Conservation (phyloP, 2,329 filamentous ascomycete genomes). For the Xylariaceae sp. region DNA sequence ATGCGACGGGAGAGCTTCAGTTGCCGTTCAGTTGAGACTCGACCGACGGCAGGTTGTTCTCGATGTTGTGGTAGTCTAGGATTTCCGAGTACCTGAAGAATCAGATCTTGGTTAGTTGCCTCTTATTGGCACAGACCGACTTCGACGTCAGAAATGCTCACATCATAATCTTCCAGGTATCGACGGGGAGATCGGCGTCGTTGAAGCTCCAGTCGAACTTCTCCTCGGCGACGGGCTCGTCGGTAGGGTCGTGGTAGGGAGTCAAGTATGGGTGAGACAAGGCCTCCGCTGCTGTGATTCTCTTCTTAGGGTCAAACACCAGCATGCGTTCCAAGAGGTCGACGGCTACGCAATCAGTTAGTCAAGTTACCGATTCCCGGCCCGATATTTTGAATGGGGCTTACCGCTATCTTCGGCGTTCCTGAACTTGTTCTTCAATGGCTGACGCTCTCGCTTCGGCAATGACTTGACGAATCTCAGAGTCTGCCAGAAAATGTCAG, state of each 20-base stretch:
- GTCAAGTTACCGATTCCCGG: background rate
- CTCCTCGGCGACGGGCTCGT: slow-evolving; percentile 91
- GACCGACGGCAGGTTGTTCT: slow-evolving; percentile 42
- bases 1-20: slow-evolving; percentile 22
- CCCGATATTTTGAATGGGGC: slow-evolving; percentile 2
- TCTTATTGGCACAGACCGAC: too few relatives aligned
- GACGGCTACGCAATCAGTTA: slow-evolving; percentile 51
- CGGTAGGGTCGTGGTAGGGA: slow-evolving; percentile 94
- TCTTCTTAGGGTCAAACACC: slow-evolving; percentile 96
- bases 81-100: slow-evolving; percentile 88
- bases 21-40: slow-evolving; percentile 35
- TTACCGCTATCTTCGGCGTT: slow-evolving; percentile 82
- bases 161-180: slow-evolving; percentile 99
- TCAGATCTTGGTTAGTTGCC: slow-evolving; percentile 11
- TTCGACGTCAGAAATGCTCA: too few relatives aligned
- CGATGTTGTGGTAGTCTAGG: slow-evolving; percentile 95
- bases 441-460: slow-evolving; percentile 87
- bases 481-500: slow-evolving; percentile 52
- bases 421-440: slow-evolving; percentile 84
- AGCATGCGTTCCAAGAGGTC: slow-evolving; percentile 95
- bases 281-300: slow-evolving; percentile 80
- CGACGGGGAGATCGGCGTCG: slow-evolving; percentile 91
- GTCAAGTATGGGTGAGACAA: slow-evolving; percentile 89
- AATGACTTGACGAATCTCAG: slow-evolving; percentile 95
- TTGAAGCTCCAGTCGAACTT: slow-evolving; percentile 99